A percentile compares a stretch with the other conserved stretches of the same genome.
phyloP scores from a whole-genome alignment of 1,284 basidiomycete genomes.

The Pascua guehoae region DNA sequence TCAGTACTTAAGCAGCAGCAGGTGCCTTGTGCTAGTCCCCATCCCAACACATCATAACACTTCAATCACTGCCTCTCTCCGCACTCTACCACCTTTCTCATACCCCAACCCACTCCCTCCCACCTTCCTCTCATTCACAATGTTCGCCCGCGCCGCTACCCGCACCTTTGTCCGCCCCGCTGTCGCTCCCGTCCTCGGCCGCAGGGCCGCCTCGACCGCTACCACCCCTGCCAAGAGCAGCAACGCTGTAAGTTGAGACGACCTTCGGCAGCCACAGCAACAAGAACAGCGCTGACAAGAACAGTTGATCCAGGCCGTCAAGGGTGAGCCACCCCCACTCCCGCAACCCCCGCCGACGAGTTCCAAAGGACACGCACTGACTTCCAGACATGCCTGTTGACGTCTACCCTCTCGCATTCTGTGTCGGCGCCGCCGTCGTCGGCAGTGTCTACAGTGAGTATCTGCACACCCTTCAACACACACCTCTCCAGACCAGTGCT shows the following conservation, averaged over 20 bases:
- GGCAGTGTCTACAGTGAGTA: constrained; percentile 2
- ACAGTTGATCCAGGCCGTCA: neutral
- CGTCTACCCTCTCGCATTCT: constrained; percentile 5
- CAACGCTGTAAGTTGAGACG: neutral
- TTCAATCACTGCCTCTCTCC: too few relatives aligned
- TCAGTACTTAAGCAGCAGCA: too few relatives aligned
- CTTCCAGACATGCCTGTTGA: constrained; percentile 4
- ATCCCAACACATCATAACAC: too few relatives aligned
- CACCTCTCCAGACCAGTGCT: neutral
- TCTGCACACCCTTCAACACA: too few relatives aligned
- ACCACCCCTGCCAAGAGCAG: neutral
- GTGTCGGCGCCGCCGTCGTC: neutral
- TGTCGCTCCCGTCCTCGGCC: neutral
- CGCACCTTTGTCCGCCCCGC: neutral
- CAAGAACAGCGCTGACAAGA: neutral
- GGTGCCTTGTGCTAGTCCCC: too few relatives aligned
- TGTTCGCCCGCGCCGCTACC: constrained; percentile 4
- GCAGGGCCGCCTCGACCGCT: neutral
- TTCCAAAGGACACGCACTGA: neutral
- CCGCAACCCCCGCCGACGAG: too few relatives aligned
- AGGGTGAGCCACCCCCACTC: too few relatives aligned
- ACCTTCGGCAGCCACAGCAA: too few relatives aligned
- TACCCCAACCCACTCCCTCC: too few relatives aligned
- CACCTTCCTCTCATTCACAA: neutral
- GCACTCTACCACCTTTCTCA: too few relatives aligned